Evolutionary conservation across 2,329 filamentous ascomycete genomes (phyloP), one percentile per base, ranked within the genome.

Genomic region (Fusarium sp.): DNA sequence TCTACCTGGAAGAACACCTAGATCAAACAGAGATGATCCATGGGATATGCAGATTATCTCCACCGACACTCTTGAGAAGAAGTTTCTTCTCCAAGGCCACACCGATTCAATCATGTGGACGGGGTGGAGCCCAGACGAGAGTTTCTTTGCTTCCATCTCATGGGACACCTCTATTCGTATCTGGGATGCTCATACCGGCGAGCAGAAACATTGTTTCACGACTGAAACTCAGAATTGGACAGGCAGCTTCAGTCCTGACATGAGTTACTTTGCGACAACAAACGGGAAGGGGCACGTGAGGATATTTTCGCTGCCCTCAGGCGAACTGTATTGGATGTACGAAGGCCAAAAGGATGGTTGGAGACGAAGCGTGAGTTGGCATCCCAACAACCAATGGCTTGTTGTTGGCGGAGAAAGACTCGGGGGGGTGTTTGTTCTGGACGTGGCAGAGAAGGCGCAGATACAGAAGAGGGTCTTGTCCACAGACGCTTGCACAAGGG

Each of bases 91-190:
- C 8, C 25, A 52, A 20, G 67, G 44, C 0, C 62, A 70, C 18
- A 63, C 52, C 0, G 67, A 69, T 25, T 16, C 45, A 6, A 41
- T 69, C 18, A 58, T 52, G 48, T 69, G 67, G 67, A 20, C n/a
- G 15, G 67, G 67, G 2, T 69, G 67, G 67, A 67, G 43, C 18
- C n/a, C 29, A 3, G 62, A 70, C 18, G 67, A 70, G 16, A 45
- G 41, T 0, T 16, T 63, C 6, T 58, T 69, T 30, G 67, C 67
- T 38, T 70, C 67, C 12, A 41, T 70, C 6, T 45, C 67, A 16
- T 69, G 62, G 40, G 67, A 63, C 18, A 6, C 51, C 3, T 45
- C 41, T 1, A 67, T 70, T 38, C 62, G 67, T 18, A 45, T 70
- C 13, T 69, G 62, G 67, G 48, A 67, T 30, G 44, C 62, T 20